phyloP scores from a whole-genome alignment of 1,284 basidiomycete species.

The Mycena citricolor region DNA sequence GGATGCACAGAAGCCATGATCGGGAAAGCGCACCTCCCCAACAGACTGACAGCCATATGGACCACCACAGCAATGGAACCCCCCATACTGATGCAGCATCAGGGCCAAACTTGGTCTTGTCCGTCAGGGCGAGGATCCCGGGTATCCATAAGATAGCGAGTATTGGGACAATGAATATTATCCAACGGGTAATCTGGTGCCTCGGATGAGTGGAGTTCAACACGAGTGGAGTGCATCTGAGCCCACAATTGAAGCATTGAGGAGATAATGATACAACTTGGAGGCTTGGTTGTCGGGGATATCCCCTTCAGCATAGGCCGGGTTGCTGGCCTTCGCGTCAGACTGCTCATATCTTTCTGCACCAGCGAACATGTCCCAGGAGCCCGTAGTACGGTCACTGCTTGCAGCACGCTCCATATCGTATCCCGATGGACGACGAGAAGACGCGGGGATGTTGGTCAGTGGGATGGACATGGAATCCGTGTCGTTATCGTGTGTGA shows the following conservation, averaged over 20 bases:
- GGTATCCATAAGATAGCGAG: constrained; percentile 75
- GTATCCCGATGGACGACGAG: constrained; percentile 3
- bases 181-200: constrained; percentile 65
- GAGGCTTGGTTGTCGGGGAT: constrained; percentile 55
- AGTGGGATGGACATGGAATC: constrained; percentile 17
- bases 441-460: constrained; percentile 3
- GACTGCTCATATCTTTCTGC: constrained; percentile 53
- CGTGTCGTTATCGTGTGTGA: constrained; percentile 1
- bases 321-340: constrained; percentile 58
- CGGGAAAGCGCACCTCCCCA: constrained; percentile 60
- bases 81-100: constrained; percentile 49
- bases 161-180: constrained; percentile 75
- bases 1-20: no score
- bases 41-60: constrained; percentile 77
- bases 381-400: not conserved
- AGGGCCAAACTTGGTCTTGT: constrained; percentile 44
- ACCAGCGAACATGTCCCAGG: constrained; percentile 56
- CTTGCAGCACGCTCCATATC: constrained; percentile 14
- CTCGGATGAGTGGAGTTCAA: not conserved
- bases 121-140: constrained; percentile 70
- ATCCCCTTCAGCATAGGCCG: constrained; percentile 65
- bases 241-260: constrained; percentile 67
- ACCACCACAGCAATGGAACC: constrained; percentile 79
- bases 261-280: constrained; percentile 70
- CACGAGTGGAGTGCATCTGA: not conserved